Conservation (phyloP, 2,329 filamentous ascomycete genomes). For the Cytospora piceae region DNA sequence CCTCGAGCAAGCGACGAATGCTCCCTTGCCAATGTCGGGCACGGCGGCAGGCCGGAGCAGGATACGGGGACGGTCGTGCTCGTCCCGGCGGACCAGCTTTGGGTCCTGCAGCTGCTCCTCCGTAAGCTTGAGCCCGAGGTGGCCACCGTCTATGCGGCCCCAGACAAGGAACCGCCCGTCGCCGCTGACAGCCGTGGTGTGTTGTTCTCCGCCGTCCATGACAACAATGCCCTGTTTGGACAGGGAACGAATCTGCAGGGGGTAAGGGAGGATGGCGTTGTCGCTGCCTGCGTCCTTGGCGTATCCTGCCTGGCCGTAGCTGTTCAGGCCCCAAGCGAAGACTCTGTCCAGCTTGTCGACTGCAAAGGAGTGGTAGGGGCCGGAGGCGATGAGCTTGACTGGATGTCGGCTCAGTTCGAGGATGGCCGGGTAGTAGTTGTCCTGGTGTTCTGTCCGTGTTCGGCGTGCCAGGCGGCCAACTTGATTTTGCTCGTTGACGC, state of each 20-base stretch:
- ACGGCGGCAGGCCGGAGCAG: slow-evolving; percentile 61
- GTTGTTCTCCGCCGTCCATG: slow-evolving; percentile 64
- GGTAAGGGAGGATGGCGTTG: slow-evolving; percentile 59
- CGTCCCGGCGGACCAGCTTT: slow-evolving; percentile 55
- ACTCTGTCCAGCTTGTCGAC: slow-evolving; percentile 62
- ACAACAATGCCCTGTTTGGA: slow-evolving; percentile 54
- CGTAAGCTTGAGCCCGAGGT: slow-evolving; percentile 50
- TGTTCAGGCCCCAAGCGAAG: slow-evolving; percentile 69
- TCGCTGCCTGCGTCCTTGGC: slow-evolving; percentile 57
- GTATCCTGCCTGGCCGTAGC: slow-evolving; percentile 65
- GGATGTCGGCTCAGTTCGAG: slow-evolving; percentile 42
- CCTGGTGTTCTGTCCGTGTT: slow-evolving; percentile 24
- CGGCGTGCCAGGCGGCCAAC: slow-evolving; percentile 51
- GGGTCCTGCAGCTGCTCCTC: slow-evolving; percentile 52
- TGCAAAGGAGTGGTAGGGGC: slow-evolving; percentile 67
- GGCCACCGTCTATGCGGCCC: slow-evolving; percentile 44
- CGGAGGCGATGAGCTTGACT: slow-evolving; percentile 57
- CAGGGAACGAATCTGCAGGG: slow-evolving; percentile 57
- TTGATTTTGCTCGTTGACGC: slow-evolving; percentile 66
- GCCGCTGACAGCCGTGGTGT: slow-evolving; percentile 53
- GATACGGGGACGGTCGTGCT: slow-evolving; percentile 61
- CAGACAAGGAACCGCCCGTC: slow-evolving; percentile 44
- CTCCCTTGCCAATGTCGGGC: slow-evolving; percentile 52
- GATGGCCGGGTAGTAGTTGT: slow-evolving; percentile 29
- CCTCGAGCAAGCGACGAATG: slow-evolving; percentile 56